phyloP scores from a whole-genome alignment of 2,329 filamentous ascomycete species.

The Ascochyta fabae region DNA sequence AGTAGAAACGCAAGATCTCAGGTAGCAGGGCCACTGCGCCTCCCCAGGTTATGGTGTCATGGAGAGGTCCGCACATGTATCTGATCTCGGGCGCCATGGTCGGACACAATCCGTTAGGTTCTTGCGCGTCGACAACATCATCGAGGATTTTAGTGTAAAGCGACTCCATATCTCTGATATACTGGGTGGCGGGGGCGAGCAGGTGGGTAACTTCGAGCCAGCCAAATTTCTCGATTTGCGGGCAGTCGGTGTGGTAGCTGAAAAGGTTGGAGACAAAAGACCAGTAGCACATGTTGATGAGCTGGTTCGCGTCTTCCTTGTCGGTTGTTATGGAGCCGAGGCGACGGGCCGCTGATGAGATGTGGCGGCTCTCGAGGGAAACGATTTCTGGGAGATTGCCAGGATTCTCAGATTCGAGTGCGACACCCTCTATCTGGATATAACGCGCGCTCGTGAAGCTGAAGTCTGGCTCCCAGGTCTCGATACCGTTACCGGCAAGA shows the following conservation, averaged over 20 bases:
- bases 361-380: constrained; percentile 47
- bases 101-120: constrained; percentile 54
- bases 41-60: constrained; percentile 57
- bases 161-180: constrained; percentile 56
- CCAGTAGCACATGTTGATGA: constrained; percentile 56
- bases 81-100: constrained; percentile 57
- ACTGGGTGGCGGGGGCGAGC: constrained; percentile 55
- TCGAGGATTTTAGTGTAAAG: constrained; percentile 57
- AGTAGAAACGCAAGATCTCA: constrained; percentile 50
- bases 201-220: constrained; percentile 58
- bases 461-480: constrained; percentile 52
- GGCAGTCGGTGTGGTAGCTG: constrained; percentile 55
- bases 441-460: constrained; percentile 53
- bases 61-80: constrained; percentile 58
- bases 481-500: constrained; percentile 38
- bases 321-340: constrained; percentile 51
- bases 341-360: constrained; percentile 49
- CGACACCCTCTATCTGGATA: constrained; percentile 51
- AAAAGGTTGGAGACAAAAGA: constrained; percentile 47
- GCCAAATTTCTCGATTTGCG: constrained; percentile 53
- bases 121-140: constrained; percentile 56
- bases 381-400: constrained; percentile 42
- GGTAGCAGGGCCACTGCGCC: constrained; percentile 46
- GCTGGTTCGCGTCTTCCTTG: constrained; percentile 51
- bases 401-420: constrained; percentile 25